Evolutionary conservation across 163 green algal species (phyloP).

Genomic region (Prototheca stagnorum): DNA sequence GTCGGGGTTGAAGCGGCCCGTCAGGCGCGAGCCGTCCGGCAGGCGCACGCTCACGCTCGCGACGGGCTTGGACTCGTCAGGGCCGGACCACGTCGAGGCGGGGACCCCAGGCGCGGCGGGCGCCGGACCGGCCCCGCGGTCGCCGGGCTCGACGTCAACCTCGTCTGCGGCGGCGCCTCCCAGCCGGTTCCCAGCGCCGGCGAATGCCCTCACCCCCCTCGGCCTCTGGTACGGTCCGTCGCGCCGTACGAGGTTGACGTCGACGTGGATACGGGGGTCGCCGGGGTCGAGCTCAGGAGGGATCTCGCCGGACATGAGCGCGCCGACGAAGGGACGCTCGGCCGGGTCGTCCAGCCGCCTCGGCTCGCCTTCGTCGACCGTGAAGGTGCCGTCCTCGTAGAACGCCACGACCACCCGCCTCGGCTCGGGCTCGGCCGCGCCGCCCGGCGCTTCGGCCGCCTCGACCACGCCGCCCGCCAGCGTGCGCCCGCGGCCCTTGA

Average conservation of each 20-base stretch:
- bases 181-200: slow-evolving; percentile 37
- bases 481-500: slow-evolving; percentile 36
- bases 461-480: slow-evolving; percentile 18
- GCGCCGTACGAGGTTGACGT: slow-evolving; percentile 45
- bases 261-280: slow-evolving; percentile 5
- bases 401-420: slow-evolving; percentile 28
- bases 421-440: neutral
- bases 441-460: neutral
- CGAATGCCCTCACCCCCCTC: slow-evolving; percentile 40
- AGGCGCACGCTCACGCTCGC: no score
- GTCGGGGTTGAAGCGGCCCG: no score
- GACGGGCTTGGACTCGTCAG: no score
- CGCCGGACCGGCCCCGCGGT: no score
- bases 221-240: slow-evolving; percentile 34
- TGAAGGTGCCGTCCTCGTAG: slow-evolving; percentile 45
- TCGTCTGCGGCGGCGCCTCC: slow-evolving; percentile 17
- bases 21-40: no score
- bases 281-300: slow-evolving; percentile 45
- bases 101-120: no score
- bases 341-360: slow-evolving; percentile 34
- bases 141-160: no score
- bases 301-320: slow-evolving; percentile 39
- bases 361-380: slow-evolving; percentile 40
- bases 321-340: slow-evolving; percentile 49
- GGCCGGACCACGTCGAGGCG: no score